phyloP scores from a whole-genome alignment of 805 yeast species.

The Zygoascus tannicola region DNA sequence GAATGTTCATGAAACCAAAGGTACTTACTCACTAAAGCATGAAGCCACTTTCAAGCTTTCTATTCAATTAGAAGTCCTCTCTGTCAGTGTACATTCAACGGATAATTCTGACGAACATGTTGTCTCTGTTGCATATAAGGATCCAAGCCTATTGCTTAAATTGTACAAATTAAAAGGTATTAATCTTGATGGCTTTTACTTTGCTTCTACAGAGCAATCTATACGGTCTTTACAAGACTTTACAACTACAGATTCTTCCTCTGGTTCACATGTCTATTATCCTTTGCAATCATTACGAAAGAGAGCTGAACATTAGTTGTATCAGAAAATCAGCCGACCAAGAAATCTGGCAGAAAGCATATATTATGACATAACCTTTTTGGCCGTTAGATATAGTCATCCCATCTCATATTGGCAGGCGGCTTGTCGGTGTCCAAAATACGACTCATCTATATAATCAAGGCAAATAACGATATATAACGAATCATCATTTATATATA shows the following conservation, averaged over 20 bases:
- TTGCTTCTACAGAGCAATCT: neutral
- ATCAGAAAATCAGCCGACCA: too few species aligned
- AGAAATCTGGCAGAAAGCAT: too few species aligned
- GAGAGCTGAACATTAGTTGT: neutral
- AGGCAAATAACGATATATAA: too few species aligned
- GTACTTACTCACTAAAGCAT: neutral
- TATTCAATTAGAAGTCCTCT: neutral
- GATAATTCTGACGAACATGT: neutral
- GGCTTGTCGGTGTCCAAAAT: too few species aligned
- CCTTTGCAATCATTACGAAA: constrained; percentile 1
- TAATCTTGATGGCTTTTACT: neutral
- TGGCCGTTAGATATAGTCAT: too few species aligned
- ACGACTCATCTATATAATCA: too few species aligned
- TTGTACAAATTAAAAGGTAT: neutral
- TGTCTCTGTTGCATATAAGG: neutral
- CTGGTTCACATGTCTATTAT: neutral
- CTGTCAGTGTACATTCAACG: neutral
- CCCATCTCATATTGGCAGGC: too few species aligned
- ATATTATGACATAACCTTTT: too few species aligned
- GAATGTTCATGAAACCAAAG: neutral
- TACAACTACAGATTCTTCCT: neutral
- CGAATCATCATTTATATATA: too few species aligned
- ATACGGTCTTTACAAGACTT: neutral
- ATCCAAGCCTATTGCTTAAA: neutral
- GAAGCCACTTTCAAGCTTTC: neutral